Evolutionary conservation across 73 alveolate species (phyloP).

Genomic region (Paramecium tetraurelia): DNA sequence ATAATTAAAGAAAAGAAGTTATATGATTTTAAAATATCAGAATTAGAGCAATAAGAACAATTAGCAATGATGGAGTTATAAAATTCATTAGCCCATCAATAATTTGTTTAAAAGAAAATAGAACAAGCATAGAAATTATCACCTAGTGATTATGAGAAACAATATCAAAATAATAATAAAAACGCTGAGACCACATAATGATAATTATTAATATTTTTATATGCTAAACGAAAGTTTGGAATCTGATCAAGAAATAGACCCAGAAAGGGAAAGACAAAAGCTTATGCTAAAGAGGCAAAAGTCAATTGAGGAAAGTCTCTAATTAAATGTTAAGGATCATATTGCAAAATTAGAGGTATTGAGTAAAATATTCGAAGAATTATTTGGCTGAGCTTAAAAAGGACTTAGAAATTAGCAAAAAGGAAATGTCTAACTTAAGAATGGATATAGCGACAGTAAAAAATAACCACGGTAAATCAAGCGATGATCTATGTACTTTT

Average conservation of each 20-base stretch:
- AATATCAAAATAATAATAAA: neutral
- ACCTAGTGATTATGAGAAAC: conserved; percentile 13
- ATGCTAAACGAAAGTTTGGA: conserved; percentile 50
- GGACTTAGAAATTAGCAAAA: conserved; percentile 23
- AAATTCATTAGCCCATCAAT: neutral
- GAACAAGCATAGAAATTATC: conserved; percentile 25
- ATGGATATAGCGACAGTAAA: conserved; percentile 33
- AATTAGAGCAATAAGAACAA: neutral
- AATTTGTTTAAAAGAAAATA: neutral
- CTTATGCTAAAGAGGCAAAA: neutral
- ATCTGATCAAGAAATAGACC: conserved; percentile 32
- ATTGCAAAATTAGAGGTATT: conserved; percentile 25
- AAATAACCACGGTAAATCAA: neutral
- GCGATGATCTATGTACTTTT: conserved; percentile 29
- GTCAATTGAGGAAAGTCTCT: conserved; percentile 28
- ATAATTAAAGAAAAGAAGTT: neutral
- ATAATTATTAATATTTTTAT: neutral
- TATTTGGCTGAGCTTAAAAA: neutral
- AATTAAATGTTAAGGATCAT: conserved; percentile 39
- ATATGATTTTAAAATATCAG: conserved; percentile 17
- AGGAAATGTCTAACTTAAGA: conserved; percentile 21
- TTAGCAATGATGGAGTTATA: neutral
- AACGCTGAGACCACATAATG: neutral
- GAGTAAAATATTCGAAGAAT: neutral
- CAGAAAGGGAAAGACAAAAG: conserved; percentile 2